Evolutionary conservation across 257 asterid genomes (phyloP), one percentile per base, ranked within the genome.

Genomic region (Solanum paucissectum): DNA sequence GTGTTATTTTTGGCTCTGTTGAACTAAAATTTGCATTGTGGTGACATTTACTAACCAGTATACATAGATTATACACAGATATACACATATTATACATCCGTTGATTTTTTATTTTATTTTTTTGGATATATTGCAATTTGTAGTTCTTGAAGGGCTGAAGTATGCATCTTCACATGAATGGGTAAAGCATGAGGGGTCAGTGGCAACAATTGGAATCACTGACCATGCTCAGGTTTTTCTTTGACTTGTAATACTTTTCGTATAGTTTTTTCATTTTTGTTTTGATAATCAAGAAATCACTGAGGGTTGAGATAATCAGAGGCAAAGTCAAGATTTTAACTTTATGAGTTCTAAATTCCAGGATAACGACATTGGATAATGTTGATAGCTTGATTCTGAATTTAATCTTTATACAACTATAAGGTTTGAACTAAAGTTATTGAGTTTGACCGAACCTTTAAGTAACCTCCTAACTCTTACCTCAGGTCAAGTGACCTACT

Each of bases 101-200:
- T 0, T 12, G 36, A 73, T 36, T 73, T 36, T 20, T 73, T 71
- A 29, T 32, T 66, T 18, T 44, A 64, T 66, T 12, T 11, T 64
- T 72, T 66, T 68, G 44, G 29, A 83, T n/a, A 3, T 52, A 12
- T 20, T 86, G 72, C 18, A 58, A 21, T 7, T 88, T 88, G 90
- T 93, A 96, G 99, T 95, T 77, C 64, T 94, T 89, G 99, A 96
- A 27, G 98, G 97, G 71, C 86, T 94, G 87, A 95, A 96, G 68
- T 96, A 95, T 89, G 95, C 97, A 64, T 25, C 87, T 68, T 94
- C 98, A 16, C 99, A 96, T 89, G 99, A 96, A 92, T 96, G 99
- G 98, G 99, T 95, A 90, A 96, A 96, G 90, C 96, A 93, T 88
- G 99, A 96, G 5, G 98, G 98, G 42, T 62, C 94, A 23, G 93